Evolutionary conservation across 2,329 filamentous ascomycete genomes (phyloP).

Genomic region (Fusarium sp.): DNA sequence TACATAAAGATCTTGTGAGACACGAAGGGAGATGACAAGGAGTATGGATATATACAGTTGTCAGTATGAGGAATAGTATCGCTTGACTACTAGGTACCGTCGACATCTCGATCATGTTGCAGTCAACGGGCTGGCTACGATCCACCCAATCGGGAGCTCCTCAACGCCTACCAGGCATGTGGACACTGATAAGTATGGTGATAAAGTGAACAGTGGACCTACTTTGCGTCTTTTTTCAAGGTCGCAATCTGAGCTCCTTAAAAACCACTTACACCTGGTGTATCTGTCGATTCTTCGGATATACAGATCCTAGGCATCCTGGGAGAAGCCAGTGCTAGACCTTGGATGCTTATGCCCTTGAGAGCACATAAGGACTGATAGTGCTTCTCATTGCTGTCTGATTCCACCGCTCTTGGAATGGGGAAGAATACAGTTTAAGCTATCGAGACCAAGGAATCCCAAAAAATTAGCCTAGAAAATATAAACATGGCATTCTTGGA

Average conservation of each 20-base stretch:
- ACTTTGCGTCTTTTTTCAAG: not conserved
- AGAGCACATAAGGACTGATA: not conserved
- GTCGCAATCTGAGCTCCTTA: not conserved
- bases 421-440: not conserved
- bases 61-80: not conserved
- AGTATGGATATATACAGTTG: not conserved
- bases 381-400: not conserved
- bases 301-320: not conserved
- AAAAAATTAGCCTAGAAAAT: not conserved
- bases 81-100: not conserved
- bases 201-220: not conserved
- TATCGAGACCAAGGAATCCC: not conserved
- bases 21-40: rapidly evolving
- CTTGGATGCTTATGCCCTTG: not conserved
- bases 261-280: not conserved
- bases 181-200: not conserved
- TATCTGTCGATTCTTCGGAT: not conserved
- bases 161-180: not conserved
- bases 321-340: not conserved
- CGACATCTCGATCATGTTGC: not conserved
- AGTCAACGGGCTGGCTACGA: not conserved
- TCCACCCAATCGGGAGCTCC: not conserved
- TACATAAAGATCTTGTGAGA: not conserved
- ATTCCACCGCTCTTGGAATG: not conserved
- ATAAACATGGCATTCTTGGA: conserved; percentile 25